A percentile compares a stretch with the other conserved stretches of the same genome.
These are phyloP conservation scores for Trichoderma semiorbis DNA, from an alignment of 2,329 filamentous ascomycete genomes.

Conservation along the genomic window DNA sequence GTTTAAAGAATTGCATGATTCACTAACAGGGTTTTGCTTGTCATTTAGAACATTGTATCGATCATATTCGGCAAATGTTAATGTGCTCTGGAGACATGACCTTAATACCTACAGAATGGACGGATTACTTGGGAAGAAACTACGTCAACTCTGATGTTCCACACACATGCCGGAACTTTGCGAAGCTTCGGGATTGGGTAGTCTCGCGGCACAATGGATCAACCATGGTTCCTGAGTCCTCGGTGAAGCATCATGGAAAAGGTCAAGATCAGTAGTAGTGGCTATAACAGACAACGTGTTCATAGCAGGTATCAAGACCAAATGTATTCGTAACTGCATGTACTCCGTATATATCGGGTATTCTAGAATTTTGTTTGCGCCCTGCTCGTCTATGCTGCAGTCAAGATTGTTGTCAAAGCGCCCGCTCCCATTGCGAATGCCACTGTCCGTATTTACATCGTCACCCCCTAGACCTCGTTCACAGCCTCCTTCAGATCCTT, in stretches of 20 bases:
- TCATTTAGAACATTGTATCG: not conserved
- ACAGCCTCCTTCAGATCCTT: constrained; percentile 10
- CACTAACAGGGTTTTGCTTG: not conserved
- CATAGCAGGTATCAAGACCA: not conserved
- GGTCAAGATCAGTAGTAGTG: not conserved
- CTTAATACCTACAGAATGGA: not conserved
- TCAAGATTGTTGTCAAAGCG: not conserved
- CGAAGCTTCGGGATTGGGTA: not conserved
- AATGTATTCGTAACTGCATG: constrained; percentile 6
- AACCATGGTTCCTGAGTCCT: not conserved
- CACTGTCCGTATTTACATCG: not conserved
- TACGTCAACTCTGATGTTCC: not conserved
- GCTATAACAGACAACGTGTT: too few relatives aligned
- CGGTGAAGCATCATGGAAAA: not conserved
- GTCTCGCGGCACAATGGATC: not conserved
- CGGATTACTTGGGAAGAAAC: not conserved
- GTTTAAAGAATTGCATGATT: not conserved
- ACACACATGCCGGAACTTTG: not conserved
- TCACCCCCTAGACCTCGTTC: not conserved
- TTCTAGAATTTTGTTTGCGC: constrained; percentile 11
- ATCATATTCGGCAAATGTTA: not conserved
- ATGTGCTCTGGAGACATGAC: not conserved
- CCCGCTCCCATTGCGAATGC: not conserved
- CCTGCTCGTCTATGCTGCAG: constrained; percentile 2
- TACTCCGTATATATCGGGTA: constrained; percentile 8